Percentiles rank a stretch among this genome's conserved stretches.
These are phyloP conservation scores for Skeletonema tropicum DNA, from an alignment of 108 stramenopile species.

Conservation along the genomic window DNA sequence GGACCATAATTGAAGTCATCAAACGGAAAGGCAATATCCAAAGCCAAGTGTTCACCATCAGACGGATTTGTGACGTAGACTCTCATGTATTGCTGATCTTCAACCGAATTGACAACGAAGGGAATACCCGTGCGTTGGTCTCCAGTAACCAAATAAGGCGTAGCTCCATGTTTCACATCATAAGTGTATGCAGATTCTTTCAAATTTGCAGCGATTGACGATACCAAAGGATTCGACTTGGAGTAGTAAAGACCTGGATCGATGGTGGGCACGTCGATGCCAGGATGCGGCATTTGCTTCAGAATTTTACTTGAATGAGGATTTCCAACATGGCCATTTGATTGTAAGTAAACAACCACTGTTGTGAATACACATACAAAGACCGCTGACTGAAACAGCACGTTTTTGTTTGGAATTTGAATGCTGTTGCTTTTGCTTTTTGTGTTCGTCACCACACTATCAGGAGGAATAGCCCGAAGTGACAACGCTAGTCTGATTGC, in stretches of 20 bases:
- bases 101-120: conserved; percentile 63
- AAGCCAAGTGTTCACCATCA: conserved; percentile 70
- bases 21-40: conserved; percentile 86
- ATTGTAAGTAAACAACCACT: conserved; percentile 34
- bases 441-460: not conserved
- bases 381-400: conserved; percentile 27
- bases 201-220: conserved; percentile 61
- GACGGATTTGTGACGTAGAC: conserved; percentile 55
- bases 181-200: conserved; percentile 62
- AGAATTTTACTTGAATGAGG: conserved; percentile 8
- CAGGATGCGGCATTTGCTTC: conserved; percentile 17
- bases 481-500: conserved; percentile 22
- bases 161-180: conserved; percentile 54
- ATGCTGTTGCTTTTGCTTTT: not conserved
- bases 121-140: conserved; percentile 85
- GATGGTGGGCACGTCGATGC: conserved; percentile 52
- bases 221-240: conserved; percentile 49
- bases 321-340: conserved; percentile 24
- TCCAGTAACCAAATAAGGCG: conserved; percentile 81
- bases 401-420: not conserved
- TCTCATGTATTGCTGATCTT: conserved; percentile 55
- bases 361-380: conserved; percentile 4
- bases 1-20: not conserved
- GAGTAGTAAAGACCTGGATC: conserved; percentile 71
- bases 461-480: not conserved